Evolutionary conservation across 768 basidiomycete species (phyloP).

Genomic region (Podaxis pistillaris): DNA sequence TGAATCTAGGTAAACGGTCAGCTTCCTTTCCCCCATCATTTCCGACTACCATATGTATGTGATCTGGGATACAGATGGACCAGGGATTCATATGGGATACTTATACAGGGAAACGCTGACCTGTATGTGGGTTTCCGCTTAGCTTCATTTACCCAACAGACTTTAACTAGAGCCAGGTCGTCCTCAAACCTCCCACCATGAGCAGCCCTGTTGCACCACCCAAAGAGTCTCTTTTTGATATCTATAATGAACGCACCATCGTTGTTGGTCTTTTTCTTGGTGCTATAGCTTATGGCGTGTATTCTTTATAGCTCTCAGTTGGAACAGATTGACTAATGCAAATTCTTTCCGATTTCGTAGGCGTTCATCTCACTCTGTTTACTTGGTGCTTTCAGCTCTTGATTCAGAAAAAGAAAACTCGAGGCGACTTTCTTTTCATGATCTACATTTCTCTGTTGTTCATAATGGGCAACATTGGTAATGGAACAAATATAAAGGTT

Average conservation of each 20-base stretch:
- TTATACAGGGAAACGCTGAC: too few species aligned
- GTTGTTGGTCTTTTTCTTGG: conserved; percentile 20
- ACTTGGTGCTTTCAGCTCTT: conserved; percentile 14
- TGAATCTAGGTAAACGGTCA: too few species aligned
- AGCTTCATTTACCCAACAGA: too few species aligned
- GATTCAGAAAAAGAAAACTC: neutral
- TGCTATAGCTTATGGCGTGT: conserved; percentile 21
- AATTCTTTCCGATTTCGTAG: neutral
- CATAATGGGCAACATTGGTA: conserved; percentile 20
- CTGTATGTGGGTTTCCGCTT: too few species aligned
- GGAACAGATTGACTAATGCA: neutral
- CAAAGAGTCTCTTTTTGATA: conserved; percentile 12
- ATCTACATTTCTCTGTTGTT: conserved; percentile 20
- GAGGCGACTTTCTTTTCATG: conserved; percentile 10
- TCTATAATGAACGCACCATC: conserved; percentile 21
- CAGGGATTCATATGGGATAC: too few species aligned
- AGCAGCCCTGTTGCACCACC: conserved; percentile 10
- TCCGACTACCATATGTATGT: too few species aligned
- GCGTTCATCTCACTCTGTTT: conserved; percentile 15
- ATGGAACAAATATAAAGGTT: conserved; percentile 20
- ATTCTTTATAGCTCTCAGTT: neutral
- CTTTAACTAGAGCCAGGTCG: neutral
- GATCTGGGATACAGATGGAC: too few species aligned
- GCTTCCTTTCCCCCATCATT: too few species aligned
- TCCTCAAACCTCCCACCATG: neutral